Conservation (phyloP, 1,284 basidiomycete genomes). For the Cystobasidium sp. region DNA sequence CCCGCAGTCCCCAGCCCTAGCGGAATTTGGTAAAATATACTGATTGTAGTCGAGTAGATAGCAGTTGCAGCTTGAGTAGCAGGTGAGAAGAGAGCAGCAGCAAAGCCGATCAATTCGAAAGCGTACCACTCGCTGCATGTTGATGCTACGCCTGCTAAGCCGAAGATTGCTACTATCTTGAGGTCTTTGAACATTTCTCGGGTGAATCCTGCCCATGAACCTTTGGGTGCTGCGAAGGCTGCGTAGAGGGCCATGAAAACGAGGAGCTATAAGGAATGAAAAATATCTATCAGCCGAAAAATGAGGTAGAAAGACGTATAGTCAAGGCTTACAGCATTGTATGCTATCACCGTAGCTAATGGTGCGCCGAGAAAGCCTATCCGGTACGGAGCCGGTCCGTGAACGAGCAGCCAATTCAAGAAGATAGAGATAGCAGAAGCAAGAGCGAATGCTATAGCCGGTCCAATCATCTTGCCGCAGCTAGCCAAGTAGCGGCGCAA, state of each 20-base stretch:
- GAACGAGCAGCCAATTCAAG: constrained; percentile 78
- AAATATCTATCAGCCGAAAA: neutral
- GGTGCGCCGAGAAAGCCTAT: constrained; percentile 94
- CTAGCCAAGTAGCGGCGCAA: constrained; percentile 56
- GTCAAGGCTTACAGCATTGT: constrained; percentile 20
- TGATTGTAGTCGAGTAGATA: constrained; percentile 26
- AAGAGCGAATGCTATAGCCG: constrained; percentile 62
- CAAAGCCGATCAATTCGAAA: constrained; percentile 2
- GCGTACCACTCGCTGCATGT: constrained; percentile 38
- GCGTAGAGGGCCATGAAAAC: constrained; percentile 23
- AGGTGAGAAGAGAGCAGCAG: constrained; percentile 19
- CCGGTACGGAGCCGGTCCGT: constrained; percentile 61
- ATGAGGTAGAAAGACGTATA: constrained; percentile 1
- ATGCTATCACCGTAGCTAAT: constrained; percentile 74
- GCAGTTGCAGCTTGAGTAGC: constrained; percentile 39
- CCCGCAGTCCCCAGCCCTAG: constrained; percentile 56
- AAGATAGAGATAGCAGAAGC: constrained; percentile 84
- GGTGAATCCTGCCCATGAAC: constrained; percentile 28
- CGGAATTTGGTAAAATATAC: constrained; percentile 55
- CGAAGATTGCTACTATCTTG: constrained; percentile 18
- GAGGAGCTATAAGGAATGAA: neutral
- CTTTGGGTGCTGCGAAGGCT: constrained; percentile 18
- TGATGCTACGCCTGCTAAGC: constrained; percentile 32
- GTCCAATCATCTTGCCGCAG: constrained; percentile 37
- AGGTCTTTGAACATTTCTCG: constrained; percentile 36